These are phyloP conservation scores for Penicillium parvum DNA, from an alignment of 495 filamentous ascomycete species.

Conservation along the genomic window DNA sequence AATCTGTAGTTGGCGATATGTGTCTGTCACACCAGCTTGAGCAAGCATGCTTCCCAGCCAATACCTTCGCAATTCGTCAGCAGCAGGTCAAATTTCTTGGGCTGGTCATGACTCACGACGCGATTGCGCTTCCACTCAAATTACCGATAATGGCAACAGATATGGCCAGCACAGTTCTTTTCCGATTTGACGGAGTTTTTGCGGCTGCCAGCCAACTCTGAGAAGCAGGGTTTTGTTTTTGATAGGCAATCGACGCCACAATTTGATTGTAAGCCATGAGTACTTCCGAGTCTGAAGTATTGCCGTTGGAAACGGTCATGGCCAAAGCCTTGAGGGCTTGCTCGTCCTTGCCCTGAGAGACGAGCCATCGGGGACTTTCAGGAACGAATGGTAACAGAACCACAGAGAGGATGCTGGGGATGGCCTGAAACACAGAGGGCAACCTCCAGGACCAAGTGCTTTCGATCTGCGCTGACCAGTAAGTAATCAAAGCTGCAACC, in stretches of 20 bases:
- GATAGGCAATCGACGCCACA: not conserved
- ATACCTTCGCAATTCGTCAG: too few relatives aligned
- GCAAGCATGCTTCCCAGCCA: conserved; percentile 1
- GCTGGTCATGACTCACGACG: too few relatives aligned
- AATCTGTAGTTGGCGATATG: conserved; percentile 1
- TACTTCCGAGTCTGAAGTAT: not conserved
- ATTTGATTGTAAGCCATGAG: not conserved
- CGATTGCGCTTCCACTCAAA: too few relatives aligned
- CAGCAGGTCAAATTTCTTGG: too few relatives aligned
- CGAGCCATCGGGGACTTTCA: not conserved
- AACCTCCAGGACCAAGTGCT: not conserved
- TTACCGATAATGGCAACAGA: too few relatives aligned
- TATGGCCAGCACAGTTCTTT: too few relatives aligned
- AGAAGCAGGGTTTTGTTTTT: too few relatives aligned
- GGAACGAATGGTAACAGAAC: not conserved
- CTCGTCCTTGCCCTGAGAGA: not conserved
- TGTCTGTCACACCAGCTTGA: conserved; percentile 1
- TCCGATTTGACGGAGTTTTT: too few relatives aligned
- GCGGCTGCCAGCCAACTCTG: too few relatives aligned
- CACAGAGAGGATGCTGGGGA: not conserved
- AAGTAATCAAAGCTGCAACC: too few relatives aligned
- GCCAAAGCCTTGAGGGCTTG: not conserved
- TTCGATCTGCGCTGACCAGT: not conserved
- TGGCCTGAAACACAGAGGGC: not conserved
- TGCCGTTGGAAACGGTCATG: too few relatives aligned